Evolutionary conservation across 23 red algal genomes (phyloP).

Genomic region (Gracilariopsis chorda): DNA sequence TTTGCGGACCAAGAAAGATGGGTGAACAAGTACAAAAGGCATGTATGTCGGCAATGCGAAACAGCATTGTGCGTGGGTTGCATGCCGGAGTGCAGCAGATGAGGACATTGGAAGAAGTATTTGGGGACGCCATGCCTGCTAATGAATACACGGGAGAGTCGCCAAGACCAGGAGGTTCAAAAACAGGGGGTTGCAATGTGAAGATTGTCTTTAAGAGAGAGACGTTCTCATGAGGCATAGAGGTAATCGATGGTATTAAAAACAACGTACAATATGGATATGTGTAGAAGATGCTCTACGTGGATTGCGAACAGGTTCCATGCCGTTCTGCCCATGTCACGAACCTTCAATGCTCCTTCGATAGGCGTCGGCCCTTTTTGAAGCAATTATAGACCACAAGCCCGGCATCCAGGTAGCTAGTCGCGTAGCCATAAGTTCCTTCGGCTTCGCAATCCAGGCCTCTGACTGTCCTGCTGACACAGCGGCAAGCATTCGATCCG

Average conservation of each 20-base stretch:
- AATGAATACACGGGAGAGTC: constrained; percentile 55
- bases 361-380: not conserved
- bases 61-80: constrained; percentile 69
- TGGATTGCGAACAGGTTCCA: not conserved
- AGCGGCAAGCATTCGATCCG: constrained; percentile 65
- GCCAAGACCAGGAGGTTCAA: not conserved
- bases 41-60: constrained; percentile 65
- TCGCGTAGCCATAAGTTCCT: constrained; percentile 38
- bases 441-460: constrained; percentile 40
- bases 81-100: constrained; percentile 34
- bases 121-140: constrained; percentile 57
- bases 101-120: constrained; percentile 62
- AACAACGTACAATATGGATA: not conserved
- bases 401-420: constrained; percentile 18
- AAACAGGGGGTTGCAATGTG: constrained; percentile 52
- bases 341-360: constrained; percentile 38
- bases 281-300: not conserved
- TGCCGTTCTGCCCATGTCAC: not conserved
- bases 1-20: constrained; percentile 70
- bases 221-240: constrained; percentile 40
- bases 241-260: not conserved
- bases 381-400: constrained; percentile 18
- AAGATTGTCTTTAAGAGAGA: constrained; percentile 68
- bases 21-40: constrained; percentile 49
- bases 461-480: not conserved